These are phyloP conservation scores for Mollisiaceae sp. DNA, from an alignment of 2,329 filamentous ascomycete genomes.

Conservation along the genomic window DNA sequence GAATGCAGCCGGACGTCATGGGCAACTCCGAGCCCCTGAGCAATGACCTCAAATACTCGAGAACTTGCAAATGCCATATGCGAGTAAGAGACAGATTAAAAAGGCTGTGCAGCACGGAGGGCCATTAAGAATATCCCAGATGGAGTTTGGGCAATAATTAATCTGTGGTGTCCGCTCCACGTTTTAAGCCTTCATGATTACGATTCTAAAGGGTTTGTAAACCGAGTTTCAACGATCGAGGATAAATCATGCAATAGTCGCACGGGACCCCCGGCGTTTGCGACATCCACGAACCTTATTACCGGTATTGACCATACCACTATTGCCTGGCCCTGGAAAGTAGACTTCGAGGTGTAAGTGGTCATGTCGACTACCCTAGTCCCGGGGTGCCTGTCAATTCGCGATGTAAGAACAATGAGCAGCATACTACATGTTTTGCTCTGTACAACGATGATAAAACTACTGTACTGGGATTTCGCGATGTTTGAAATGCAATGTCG, in stretches of 20 bases:
- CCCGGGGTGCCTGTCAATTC: not conserved
- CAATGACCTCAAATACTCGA: not conserved
- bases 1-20: conserved; percentile 8
- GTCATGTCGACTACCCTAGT: not conserved
- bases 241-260: conserved; percentile 11
- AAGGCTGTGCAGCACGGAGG: not conserved
- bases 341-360: not conserved
- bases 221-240: not conserved
- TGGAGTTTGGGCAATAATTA: conserved; percentile 1
- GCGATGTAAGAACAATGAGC: too few relatives aligned
- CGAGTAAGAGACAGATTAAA: not conserved
- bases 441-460: not conserved
- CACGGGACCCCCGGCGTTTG: not conserved
- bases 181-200: not conserved
- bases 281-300: not conserved
- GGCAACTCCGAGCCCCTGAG: not conserved
- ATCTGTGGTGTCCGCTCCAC: not conserved
- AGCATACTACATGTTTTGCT: not conserved
- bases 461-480: not conserved
- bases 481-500: not conserved
- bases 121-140: not conserved
- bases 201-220: not conserved
- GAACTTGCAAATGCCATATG: not conserved
- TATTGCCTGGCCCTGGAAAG: conserved; percentile 10
- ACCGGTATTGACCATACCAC: not conserved